Evolutionary conservation across 768 basidiomycete species (phyloP).

Genomic region (Pulveroboletus sp.): DNA sequence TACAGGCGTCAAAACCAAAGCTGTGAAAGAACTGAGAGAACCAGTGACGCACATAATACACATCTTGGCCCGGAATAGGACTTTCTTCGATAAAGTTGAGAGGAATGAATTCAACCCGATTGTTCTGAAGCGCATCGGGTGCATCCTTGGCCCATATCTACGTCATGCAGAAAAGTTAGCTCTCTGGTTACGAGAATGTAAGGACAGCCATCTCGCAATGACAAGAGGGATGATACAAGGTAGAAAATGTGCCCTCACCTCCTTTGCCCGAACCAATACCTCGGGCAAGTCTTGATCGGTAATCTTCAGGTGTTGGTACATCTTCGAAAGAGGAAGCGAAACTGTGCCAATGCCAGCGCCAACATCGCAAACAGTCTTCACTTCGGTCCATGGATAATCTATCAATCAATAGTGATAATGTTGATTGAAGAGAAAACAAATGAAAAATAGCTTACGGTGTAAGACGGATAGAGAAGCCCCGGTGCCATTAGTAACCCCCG

Average conservation of each 20-base stretch:
- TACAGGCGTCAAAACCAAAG: neutral
- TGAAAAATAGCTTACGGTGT: slow-evolving; percentile 10
- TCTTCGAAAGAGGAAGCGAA: slow-evolving; percentile 24
- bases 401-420: neutral
- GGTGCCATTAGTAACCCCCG: slow-evolving; percentile 1
- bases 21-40: neutral
- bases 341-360: slow-evolving; percentile 27
- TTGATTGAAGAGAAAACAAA: neutral
- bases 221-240: neutral
- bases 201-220: neutral
- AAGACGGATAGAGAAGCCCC: slow-evolving; percentile 22
- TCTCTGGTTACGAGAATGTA: no score
- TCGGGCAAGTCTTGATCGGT: slow-evolving; percentile 27
- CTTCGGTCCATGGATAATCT: slow-evolving; percentile 26
- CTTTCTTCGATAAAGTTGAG: slow-evolving; percentile 18
- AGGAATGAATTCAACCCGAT: slow-evolving; percentile 14
- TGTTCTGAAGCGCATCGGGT: slow-evolving; percentile 15
- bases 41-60: slow-evolving; percentile 20
- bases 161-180: neutral
- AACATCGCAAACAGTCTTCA: slow-evolving; percentile 27
- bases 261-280: slow-evolving; percentile 18
- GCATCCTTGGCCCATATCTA: slow-evolving; percentile 18
- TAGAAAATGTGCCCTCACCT: slow-evolving; percentile 7
- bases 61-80: slow-evolving; percentile 18
- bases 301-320: slow-evolving; percentile 25